Conservation (phyloP, 257 asterid genomes). For the Solanum rostratum region DNA sequence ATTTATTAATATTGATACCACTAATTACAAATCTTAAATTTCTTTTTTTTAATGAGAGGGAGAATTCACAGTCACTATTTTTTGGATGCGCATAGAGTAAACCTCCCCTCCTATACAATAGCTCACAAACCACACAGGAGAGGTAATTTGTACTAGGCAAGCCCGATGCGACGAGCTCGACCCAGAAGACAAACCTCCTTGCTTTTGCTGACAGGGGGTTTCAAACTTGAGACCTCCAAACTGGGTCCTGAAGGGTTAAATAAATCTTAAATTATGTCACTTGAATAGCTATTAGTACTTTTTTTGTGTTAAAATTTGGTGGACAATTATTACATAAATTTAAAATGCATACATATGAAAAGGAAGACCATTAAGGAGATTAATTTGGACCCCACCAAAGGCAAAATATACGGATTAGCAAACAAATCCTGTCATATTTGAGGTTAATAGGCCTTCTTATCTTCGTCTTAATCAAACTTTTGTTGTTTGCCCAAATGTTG, state of each 20-base stretch:
- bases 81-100: too few species aligned
- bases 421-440: constrained; percentile 4
- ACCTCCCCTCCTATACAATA: too few species aligned
- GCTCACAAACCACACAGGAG: too few species aligned
- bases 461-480: constrained; percentile 8
- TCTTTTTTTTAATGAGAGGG: too few species aligned
- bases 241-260: too few species aligned
- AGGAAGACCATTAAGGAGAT: neutral
- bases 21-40: neutral
- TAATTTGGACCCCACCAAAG: neutral
- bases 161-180: too few species aligned
- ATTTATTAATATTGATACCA: neutral
- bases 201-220: too few species aligned
- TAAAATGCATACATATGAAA: neutral
- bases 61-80: too few species aligned
- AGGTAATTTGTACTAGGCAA: too few species aligned
- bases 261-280: neutral
- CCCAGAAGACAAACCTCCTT: too few species aligned
- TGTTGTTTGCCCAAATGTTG: neutral
- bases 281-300: neutral
- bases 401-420: neutral
- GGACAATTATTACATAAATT: neutral
- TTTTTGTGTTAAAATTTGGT: neutral
- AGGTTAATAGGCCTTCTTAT: constrained; percentile 2
- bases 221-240: too few species aligned